A percentile compares a stretch with the other conserved stretches of the same genome.
phyloP scores from a whole-genome alignment of 306 rosid species.

The Prunus padus region DNA sequence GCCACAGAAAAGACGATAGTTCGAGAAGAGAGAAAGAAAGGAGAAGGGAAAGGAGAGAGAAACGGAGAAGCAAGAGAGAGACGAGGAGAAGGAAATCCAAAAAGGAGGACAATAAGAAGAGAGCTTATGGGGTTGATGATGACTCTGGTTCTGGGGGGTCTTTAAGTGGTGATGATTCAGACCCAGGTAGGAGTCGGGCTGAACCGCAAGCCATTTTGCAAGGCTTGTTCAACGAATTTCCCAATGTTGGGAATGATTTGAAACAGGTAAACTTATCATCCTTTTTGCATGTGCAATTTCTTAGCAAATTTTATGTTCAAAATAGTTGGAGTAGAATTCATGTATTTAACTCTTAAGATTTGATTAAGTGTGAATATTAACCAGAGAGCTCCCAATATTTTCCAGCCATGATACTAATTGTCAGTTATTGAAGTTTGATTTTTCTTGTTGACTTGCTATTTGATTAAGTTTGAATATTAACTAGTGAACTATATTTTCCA shows the following conservation, averaged over 20 bases:
- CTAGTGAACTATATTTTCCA: neutral
- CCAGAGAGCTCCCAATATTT: neutral
- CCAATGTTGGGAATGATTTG: slow-evolving; percentile 68
- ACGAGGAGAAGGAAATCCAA: slow-evolving; percentile 38
- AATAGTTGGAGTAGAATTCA: neutral
- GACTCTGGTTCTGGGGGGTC: slow-evolving; percentile 27
- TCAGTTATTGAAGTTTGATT: neutral
- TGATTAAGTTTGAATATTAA: neutral
- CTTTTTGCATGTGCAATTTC: neutral
- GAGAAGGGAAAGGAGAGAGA: slow-evolving; percentile 49
- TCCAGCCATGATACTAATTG: neutral
- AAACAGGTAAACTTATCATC: slow-evolving; percentile 45
- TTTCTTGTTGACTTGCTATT: neutral
- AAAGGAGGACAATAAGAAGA: slow-evolving; percentile 35
- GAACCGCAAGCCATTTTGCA: slow-evolving; percentile 46
- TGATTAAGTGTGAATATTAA: neutral
- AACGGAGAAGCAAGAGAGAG: slow-evolving; percentile 41
- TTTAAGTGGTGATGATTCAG: slow-evolving; percentile 34
- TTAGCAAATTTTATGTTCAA: neutral
- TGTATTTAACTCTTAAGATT: neutral
- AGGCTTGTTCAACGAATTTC: slow-evolving; percentile 62
- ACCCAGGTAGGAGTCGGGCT: slow-evolving; percentile 30
- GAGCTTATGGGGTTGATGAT: slow-evolving; percentile 36
- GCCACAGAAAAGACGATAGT: slow-evolving; percentile 43
- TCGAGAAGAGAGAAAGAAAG: slow-evolving; percentile 49